Evolutionary conservation across 2,329 filamentous ascomycete genomes (phyloP).

Genomic region (Cercospora zeae-maydis): DNA sequence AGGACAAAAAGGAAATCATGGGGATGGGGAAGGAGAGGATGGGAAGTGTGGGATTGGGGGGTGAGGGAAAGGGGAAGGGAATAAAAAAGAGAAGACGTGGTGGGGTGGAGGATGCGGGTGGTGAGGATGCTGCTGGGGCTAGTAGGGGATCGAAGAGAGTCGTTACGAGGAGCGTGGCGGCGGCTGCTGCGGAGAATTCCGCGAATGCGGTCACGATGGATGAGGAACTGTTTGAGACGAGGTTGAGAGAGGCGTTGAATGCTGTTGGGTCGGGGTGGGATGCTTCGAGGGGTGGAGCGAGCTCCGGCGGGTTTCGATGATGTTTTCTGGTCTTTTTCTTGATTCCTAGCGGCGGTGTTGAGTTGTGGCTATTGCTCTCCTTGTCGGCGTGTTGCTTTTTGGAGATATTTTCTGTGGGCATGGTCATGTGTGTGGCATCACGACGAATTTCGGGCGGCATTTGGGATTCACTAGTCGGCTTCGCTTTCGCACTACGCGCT

Average conservation of each 20-base stretch:
- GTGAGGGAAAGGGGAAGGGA: background rate
- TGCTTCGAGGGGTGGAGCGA: background rate
- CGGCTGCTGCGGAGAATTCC: background rate
- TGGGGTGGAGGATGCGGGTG: background rate
- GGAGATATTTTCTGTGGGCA: background rate
- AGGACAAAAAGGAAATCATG: slow-evolving; percentile 24
- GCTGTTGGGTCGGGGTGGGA: background rate
- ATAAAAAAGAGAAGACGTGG: slow-evolving; percentile 4
- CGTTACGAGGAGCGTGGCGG: background rate
- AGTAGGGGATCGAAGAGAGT: background rate
- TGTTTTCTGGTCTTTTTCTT: background rate
- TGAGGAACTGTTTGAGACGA: background rate
- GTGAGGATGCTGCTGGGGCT: background rate
- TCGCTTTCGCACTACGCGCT: too few relatives aligned
- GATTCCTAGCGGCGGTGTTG: background rate
- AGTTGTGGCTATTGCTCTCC: background rate
- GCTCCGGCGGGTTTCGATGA: background rate
- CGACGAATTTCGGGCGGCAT: background rate
- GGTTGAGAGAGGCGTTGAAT: slow-evolving; percentile 2
- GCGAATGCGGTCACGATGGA: background rate
- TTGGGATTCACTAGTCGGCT: background rate
- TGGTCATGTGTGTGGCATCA: background rate
- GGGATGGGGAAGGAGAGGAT: slow-evolving; percentile 20
- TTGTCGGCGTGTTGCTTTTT: background rate
- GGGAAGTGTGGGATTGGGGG: background rate